Evolutionary conservation across 176 grass and related monocot species (phyloP).

Genomic region (Rhynchospora pubera): DNA sequence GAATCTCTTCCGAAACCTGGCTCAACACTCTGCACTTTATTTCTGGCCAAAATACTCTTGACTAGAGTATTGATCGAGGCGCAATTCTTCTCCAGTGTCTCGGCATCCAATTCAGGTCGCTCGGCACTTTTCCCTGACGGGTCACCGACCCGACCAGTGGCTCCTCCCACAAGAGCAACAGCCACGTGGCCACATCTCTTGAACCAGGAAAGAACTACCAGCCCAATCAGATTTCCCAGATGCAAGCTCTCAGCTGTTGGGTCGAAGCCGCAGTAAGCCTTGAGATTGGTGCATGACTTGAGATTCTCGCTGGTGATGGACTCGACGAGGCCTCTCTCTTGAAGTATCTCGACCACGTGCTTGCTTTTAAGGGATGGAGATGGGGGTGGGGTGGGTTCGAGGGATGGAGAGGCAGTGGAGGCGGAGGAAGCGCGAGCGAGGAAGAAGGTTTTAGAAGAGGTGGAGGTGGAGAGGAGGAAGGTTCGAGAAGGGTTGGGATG

Average conservation of each 20-base stretch:
- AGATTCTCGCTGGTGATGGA: constrained; percentile 64
- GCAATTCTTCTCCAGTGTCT: constrained; percentile 47
- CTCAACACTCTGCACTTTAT: constrained; percentile 8
- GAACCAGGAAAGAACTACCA: constrained; percentile 88
- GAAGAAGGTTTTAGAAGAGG: constrained; percentile 18
- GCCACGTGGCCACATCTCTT: constrained; percentile 73
- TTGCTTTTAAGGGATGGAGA: not conserved
- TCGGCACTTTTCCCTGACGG: constrained; percentile 76
- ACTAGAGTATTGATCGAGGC: constrained; percentile 48
- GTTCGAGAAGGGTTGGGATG: constrained; percentile 12
- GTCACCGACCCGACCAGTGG: constrained; percentile 72
- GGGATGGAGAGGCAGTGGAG: constrained; percentile 19
- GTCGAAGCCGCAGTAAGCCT: constrained; percentile 87
- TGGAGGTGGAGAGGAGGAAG: not conserved
- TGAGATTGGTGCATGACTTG: constrained; percentile 35
- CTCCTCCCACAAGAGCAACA: constrained; percentile 69
- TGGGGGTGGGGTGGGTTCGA: not conserved
- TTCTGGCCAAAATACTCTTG: not conserved
- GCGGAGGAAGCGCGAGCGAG: not conserved
- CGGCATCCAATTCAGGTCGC: constrained; percentile 61
- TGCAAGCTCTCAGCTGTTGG: constrained; percentile 87
- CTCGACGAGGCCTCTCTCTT: constrained; percentile 69
- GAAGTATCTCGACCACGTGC: constrained; percentile 72
- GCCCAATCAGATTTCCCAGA: constrained; percentile 77
- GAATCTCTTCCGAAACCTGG: constrained; percentile 28